Evolutionary conservation across 139 green algal genomes (phyloP).

Genomic region (Chlorella ohadii): DNA sequence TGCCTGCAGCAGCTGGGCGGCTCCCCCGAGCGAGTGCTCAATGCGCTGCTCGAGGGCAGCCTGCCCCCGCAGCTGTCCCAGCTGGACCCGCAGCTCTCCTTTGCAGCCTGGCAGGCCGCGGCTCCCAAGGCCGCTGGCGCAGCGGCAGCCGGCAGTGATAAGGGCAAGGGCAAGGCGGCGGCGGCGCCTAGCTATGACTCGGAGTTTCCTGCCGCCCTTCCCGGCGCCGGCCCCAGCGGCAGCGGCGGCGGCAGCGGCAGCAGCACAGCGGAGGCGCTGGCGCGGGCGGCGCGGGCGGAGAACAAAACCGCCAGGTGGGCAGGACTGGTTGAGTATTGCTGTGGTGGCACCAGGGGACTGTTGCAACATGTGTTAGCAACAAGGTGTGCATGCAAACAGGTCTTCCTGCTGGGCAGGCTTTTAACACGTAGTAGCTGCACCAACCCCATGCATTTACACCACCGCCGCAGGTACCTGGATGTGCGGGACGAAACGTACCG

Average conservation of each 20-base stretch:
- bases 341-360: too few species aligned
- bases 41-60: conserved; percentile 74
- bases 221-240: background rate
- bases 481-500: conserved; percentile 35
- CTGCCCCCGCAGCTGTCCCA: conserved; percentile 52
- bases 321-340: too few species aligned
- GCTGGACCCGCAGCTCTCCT: conserved; percentile 60
- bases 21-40: conserved; percentile 70
- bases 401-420: too few species aligned
- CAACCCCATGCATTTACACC: too few species aligned
- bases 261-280: background rate
- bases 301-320: conserved; percentile 20
- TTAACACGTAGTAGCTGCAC: too few species aligned
- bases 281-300: background rate
- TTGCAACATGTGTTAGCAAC: too few species aligned
- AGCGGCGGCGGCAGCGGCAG: background rate
- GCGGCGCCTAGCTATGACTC: background rate
- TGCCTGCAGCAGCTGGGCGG: conserved; percentile 59
- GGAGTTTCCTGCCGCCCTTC: background rate
- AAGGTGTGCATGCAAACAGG: too few species aligned
- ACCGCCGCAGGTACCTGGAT: conserved; percentile 28
- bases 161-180: background rate
- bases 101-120: conserved; percentile 9
- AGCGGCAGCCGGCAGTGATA: background rate
- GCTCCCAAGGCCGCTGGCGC: background rate